A percentile compares a stretch with the other conserved stretches of the same genome.
Evolutionary conservation across 192 early-diverging fungal genomes (phyloP).

Genomic region (Endogone sp.): DNA sequence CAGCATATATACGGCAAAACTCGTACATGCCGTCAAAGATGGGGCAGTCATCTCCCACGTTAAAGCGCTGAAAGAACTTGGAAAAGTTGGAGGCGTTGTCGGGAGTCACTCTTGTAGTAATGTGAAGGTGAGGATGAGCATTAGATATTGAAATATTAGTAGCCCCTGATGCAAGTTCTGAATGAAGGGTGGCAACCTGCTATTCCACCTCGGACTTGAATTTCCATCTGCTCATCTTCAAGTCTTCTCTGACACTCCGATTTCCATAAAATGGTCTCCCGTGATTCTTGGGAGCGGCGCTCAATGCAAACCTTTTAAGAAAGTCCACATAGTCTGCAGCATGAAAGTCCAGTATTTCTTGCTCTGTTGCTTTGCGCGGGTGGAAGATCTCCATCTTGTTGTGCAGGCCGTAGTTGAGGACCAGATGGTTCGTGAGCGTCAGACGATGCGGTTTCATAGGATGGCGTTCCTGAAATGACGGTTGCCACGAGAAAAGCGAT

Average conservation of each 20-base stretch:
- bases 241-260: too few species aligned
- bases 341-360: conserved; percentile 94
- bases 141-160: neutral
- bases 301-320: conserved; percentile 59
- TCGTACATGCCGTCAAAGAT: conserved; percentile 98
- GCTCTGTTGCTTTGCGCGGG: conserved; percentile 79
- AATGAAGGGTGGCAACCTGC: conserved; percentile 11
- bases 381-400: conserved; percentile 86
- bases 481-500: neutral
- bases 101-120: conserved; percentile 54
- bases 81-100: conserved; percentile 60
- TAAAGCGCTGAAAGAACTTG: conserved; percentile 65
- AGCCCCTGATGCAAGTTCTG: conserved; percentile 4
- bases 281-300: neutral
- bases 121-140: neutral
- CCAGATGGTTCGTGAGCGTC: conserved; percentile 90
- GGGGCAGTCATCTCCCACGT: conserved; percentile 97
- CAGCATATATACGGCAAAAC: conserved; percentile 88
- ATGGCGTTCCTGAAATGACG: conserved; percentile 60
- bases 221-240: too few species aligned
- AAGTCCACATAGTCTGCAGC: conserved; percentile 96
- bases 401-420: conserved; percentile 89
- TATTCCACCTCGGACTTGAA: too few species aligned
- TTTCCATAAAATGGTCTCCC: neutral
- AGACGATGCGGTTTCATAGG: conserved; percentile 93